A percentile compares a stretch with the other conserved stretches of the same genome.
phyloP scores from a whole-genome alignment of 176 grass and related monocot genomes.

The Hordeum marinum region DNA sequence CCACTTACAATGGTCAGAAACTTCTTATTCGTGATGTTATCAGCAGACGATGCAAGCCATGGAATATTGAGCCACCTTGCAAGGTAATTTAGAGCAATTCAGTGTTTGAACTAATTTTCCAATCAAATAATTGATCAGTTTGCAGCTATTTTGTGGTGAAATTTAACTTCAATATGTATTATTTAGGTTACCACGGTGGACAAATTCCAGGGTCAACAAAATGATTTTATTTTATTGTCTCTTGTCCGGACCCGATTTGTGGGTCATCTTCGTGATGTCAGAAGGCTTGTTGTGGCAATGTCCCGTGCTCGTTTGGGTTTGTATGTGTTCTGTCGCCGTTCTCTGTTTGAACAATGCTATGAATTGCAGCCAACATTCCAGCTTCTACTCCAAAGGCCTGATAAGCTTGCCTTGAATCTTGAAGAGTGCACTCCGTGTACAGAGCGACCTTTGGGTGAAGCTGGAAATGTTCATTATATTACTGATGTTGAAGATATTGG shows the following conservation, averaged over 20 bases:
- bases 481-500: slow-evolving; percentile 73
- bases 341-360: slow-evolving; percentile 91
- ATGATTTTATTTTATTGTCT: slow-evolving; percentile 98
- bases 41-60: slow-evolving; percentile 76
- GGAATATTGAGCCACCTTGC: slow-evolving; percentile 85
- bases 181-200: slow-evolving; percentile 84
- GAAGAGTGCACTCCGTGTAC: slow-evolving; percentile 82
- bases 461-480: slow-evolving; percentile 58
- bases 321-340: slow-evolving; percentile 79
- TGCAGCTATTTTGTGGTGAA: slow-evolving; percentile 19
- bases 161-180: slow-evolving; percentile 10
- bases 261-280: slow-evolving; percentile 94
- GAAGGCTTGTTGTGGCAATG: slow-evolving; percentile 91
- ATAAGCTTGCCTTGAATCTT: slow-evolving; percentile 79
- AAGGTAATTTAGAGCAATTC: slow-evolving; percentile 50
- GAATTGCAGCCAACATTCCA: slow-evolving; percentile 96
- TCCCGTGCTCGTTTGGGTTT: slow-evolving; percentile 86
- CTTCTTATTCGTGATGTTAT: slow-evolving; percentile 99
- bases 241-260: slow-evolving; percentile 92
- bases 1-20: slow-evolving; percentile 98
- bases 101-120: slow-evolving; percentile 21
- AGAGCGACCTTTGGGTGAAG: slow-evolving; percentile 57
- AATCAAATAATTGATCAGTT: not conserved
- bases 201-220: slow-evolving; percentile 99
- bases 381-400: slow-evolving; percentile 71